A percentile compares a stretch with the other conserved stretches of the same genome.
These are phyloP conservation scores for Populus ilicifolia DNA, from an alignment of 345 rosid genomes.

Conservation along the genomic window DNA sequence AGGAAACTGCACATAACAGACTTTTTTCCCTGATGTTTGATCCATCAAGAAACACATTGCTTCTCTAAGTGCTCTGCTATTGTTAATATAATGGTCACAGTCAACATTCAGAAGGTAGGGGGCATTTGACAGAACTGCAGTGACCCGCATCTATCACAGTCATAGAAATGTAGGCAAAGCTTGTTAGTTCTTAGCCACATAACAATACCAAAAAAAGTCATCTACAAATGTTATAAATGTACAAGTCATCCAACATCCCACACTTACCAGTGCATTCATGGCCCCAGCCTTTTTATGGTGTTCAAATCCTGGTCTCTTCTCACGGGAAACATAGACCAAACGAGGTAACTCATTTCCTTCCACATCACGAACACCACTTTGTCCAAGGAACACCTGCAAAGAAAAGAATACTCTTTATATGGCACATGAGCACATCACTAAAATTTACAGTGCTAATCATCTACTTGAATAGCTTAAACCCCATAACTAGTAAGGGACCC, in stretches of 20 bases:
- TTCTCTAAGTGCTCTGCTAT: conserved; percentile 91
- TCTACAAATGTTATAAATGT: not conserved
- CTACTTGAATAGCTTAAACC: not conserved
- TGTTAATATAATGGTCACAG: conserved; percentile 95
- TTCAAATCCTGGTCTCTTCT: conserved; percentile 97
- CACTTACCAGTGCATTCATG: conserved; percentile 81
- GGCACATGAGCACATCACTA: not conserved
- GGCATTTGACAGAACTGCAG: conserved; percentile 90
- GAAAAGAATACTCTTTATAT: conserved; percentile 8
- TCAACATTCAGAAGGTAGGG: conserved; percentile 89
- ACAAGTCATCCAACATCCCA: not conserved
- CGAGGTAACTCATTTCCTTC: conserved; percentile 87
- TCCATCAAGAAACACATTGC: conserved; percentile 99
- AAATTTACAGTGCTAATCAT: not conserved
- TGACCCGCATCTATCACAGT: conserved; percentile 66
- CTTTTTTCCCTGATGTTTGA: conserved; percentile 79
- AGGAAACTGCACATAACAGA: conserved; percentile 98
- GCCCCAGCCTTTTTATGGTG: conserved; percentile 99
- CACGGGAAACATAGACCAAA: conserved; percentile 95
- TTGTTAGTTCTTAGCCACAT: not conserved
- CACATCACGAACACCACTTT: conserved; percentile 65
- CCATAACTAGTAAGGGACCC: not conserved
- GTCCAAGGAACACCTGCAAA: conserved; percentile 85
- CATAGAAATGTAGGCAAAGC: not conserved
- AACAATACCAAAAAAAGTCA: not conserved